Conservation (phyloP, 495 filamentous ascomycete genomes). For the Neurospora intermedia region DNA sequence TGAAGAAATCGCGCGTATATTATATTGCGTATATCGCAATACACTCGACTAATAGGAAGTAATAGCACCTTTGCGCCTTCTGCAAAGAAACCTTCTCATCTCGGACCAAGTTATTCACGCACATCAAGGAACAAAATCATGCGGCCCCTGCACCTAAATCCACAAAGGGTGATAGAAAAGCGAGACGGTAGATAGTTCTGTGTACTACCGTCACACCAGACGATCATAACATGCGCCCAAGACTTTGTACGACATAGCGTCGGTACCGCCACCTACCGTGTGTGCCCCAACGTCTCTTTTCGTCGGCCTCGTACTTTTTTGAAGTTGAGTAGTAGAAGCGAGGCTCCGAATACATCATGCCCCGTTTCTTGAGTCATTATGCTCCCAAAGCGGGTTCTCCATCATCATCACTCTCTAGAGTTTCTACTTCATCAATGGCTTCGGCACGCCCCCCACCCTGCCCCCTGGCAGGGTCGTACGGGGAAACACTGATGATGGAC, state of each 20-base stretch:
- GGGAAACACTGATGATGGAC: conserved; percentile 70
- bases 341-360: background rate
- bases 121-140: conserved; percentile 49
- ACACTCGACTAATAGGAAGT: background rate
- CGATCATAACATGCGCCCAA: background rate
- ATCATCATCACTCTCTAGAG: conserved; percentile 56
- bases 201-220: background rate
- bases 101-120: conserved; percentile 64
- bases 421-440: conserved; percentile 85
- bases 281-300: background rate
- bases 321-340: background rate
- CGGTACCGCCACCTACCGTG: background rate
- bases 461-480: conserved; percentile 50
- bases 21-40: background rate
- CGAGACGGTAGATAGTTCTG: conserved; percentile 8
- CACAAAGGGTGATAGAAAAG: conserved; percentile 11
- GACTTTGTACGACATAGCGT: background rate
- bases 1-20: background rate
- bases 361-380: background rate
- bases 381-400: conserved; percentile 29
- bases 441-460: conserved; percentile 47
- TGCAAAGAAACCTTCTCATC: conserved; percentile 58
- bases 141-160: conserved; percentile 15
- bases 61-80: conserved; percentile 43
- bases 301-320: background rate